phyloP scores from a whole-genome alignment of 2,329 filamentous ascomycete species.

The Xylariales sp. region DNA sequence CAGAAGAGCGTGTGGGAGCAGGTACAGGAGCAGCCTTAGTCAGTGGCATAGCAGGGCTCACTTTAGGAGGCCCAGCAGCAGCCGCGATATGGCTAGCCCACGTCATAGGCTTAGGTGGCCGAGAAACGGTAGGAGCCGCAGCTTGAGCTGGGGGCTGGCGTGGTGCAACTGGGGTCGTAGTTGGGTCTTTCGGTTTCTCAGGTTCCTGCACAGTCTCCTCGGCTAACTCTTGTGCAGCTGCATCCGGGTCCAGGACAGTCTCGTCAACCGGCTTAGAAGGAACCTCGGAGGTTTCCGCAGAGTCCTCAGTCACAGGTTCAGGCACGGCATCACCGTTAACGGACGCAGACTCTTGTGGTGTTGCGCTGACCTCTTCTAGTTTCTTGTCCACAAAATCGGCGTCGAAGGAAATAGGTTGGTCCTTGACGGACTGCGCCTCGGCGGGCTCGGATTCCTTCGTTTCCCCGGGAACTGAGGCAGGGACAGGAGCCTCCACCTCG shows the following conservation, averaged over 20 bases:
- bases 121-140: conserved; percentile 61
- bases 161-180: conserved; percentile 64
- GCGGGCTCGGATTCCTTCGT: conserved; percentile 50
- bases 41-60: conserved; percentile 62
- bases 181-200: conserved; percentile 75
- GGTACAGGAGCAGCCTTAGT: conserved; percentile 68
- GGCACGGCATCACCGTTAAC: conserved; percentile 57
- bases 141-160: conserved; percentile 64
- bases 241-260: conserved; percentile 58
- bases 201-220: conserved; percentile 66
- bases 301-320: conserved; percentile 49
- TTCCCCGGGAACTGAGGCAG: conserved; percentile 47
- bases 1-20: conserved; percentile 47
- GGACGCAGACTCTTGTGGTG: conserved; percentile 53
- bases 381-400: conserved; percentile 75
- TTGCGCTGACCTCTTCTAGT: conserved; percentile 71
- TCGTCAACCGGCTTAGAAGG: conserved; percentile 45
- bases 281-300: conserved; percentile 49
- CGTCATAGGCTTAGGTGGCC: conserved; percentile 71
- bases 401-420: conserved; percentile 53
- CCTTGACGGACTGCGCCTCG: conserved; percentile 52
- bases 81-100: conserved; percentile 79
- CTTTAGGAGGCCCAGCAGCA: conserved; percentile 59
- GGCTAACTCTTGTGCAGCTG: conserved; percentile 63
- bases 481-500: conserved; percentile 46